Conservation (phyloP, 2,329 filamentous ascomycete genomes). For the Gnomoniopsis smithogilvyi region DNA sequence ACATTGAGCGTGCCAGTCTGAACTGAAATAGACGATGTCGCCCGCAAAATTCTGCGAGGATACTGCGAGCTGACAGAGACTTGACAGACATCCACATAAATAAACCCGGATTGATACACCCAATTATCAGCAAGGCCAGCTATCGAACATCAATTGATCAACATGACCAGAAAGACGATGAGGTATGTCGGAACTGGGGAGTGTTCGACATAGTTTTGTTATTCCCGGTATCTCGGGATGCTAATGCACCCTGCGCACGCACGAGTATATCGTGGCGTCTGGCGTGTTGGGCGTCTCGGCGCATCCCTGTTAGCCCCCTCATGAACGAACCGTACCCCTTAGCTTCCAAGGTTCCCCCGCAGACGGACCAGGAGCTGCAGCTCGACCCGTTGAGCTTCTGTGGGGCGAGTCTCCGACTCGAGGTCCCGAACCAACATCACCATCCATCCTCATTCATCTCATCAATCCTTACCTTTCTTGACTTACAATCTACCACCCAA, state of each 20-base stretch:
- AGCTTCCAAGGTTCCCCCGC: neutral
- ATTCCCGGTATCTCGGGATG: neutral
- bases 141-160: neutral
- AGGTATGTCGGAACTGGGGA: slow-evolving; percentile 2
- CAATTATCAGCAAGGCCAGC: neutral
- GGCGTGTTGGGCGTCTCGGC: too few species aligned
- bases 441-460: neutral
- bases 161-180: slow-evolving; percentile 5
- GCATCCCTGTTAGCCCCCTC: neutral
- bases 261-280: neutral
- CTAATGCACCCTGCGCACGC: too few species aligned
- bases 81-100: too few species aligned
- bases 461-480: neutral
- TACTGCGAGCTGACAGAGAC: too few species aligned
- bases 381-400: neutral
- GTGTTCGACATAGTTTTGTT: neutral
- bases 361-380: neutral
- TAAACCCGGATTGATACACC: too few species aligned
- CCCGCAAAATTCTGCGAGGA: too few species aligned
- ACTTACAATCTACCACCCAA: neutral
- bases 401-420: slow-evolving; percentile 2
- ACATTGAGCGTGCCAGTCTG: too few species aligned
- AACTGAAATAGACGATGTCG: too few species aligned
- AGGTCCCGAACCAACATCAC: neutral
- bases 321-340: neutral